Conservation (phyloP, 495 filamentous ascomycete species). For the Pseudotulostoma volvatum region DNA sequence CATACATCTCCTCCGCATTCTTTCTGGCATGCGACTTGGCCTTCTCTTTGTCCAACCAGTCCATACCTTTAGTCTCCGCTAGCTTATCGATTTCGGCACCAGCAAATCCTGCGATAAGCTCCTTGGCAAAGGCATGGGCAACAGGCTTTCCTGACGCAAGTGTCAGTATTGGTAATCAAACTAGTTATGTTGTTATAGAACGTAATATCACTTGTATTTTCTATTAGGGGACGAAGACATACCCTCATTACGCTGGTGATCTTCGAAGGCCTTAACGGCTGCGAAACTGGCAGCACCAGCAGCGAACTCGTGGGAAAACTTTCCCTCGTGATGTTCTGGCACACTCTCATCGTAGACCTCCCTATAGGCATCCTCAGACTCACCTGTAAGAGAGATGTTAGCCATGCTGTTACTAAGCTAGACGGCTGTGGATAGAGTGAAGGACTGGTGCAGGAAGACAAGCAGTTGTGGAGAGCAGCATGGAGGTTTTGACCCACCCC, state of each 20-base stretch:
- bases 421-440: too few species aligned
- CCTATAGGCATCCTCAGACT: constrained; percentile 40
- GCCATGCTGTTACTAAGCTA: too few species aligned
- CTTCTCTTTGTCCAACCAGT: constrained; percentile 47
- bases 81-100: constrained; percentile 66
- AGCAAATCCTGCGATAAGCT: constrained; percentile 51
- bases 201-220: background rate
- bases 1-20: constrained; percentile 48
- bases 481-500: too few species aligned
- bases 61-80: constrained; percentile 60
- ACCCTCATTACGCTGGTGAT: constrained; percentile 58
- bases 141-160: constrained; percentile 44
- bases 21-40: constrained; percentile 50
- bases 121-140: constrained; percentile 62
- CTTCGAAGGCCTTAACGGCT: constrained; percentile 66
- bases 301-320: constrained; percentile 56
- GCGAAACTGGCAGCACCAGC: constrained; percentile 66
- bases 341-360: constrained; percentile 39
- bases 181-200: background rate
- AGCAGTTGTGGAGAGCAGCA: too few species aligned
- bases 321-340: constrained; percentile 33
- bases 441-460: too few species aligned
- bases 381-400: too few species aligned
- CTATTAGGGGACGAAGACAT: constrained; percentile 9
- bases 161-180: too few species aligned